These are phyloP conservation scores for Diospyros kaki DNA, from an alignment of 148 eudicot genomes.

Conservation along the genomic window DNA sequence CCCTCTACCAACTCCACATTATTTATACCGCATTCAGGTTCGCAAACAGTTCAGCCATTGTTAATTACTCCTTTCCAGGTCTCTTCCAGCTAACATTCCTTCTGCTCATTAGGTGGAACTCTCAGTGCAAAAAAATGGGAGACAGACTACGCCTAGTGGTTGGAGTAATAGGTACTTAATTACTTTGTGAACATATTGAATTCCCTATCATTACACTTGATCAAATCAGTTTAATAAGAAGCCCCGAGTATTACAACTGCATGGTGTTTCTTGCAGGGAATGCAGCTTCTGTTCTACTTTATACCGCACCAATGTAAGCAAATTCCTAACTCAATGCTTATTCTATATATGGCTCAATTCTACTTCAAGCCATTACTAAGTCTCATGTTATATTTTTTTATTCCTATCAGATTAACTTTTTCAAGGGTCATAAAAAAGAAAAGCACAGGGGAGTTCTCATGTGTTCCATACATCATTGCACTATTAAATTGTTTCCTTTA, in stretches of 20 bases:
- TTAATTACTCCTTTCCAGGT: neutral
- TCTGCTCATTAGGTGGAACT: too few species aligned
- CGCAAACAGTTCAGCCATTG: slow-evolving; percentile 5
- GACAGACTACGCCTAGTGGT: slow-evolving; percentile 50
- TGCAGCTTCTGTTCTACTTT: slow-evolving; percentile 66
- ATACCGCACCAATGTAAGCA: slow-evolving; percentile 65
- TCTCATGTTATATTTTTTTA: neutral
- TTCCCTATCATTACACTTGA: neutral
- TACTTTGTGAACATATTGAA: neutral
- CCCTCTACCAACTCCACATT: neutral
- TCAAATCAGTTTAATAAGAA: too few species aligned
- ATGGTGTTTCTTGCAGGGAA: slow-evolving; percentile 52
- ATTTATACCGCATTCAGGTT: slow-evolving; percentile 14
- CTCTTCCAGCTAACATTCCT: neutral
- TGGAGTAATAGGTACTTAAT: slow-evolving; percentile 56
- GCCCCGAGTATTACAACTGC: too few species aligned
- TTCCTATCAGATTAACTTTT: slow-evolving; percentile 57
- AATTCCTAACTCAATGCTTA: neutral
- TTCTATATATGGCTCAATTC: neutral
- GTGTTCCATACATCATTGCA: slow-evolving; percentile 66
- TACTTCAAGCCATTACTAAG: too few species aligned
- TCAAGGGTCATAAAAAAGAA: slow-evolving; percentile 57
- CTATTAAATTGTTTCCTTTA: slow-evolving; percentile 54
- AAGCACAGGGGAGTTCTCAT: slow-evolving; percentile 64
- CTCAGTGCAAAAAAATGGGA: slow-evolving; percentile 32